These are phyloP conservation scores for Cicer arietinum DNA, from an alignment of 306 rosid species.

Conservation along the genomic window DNA sequence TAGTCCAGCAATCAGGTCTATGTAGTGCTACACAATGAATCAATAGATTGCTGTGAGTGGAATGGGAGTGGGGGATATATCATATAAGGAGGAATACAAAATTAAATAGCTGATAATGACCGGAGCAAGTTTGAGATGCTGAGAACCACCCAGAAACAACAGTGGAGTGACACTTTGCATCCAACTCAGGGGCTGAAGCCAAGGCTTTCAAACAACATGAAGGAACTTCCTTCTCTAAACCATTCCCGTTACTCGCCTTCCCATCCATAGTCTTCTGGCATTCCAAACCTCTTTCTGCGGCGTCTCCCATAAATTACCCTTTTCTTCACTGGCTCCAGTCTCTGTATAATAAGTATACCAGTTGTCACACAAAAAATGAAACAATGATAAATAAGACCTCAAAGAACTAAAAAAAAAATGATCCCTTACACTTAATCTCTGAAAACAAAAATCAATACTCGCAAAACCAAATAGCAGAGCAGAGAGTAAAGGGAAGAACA, in stretches of 20 bases:
- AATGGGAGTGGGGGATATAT: not conserved
- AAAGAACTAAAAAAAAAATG: constrained; percentile 9
- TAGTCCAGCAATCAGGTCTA: too few relatives aligned
- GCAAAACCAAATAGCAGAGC: constrained; percentile 2
- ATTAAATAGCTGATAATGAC: constrained; percentile 59
- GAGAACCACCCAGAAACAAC: constrained; percentile 99
- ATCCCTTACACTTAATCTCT: not conserved
- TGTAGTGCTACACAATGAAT: not conserved
- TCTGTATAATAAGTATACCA: constrained; percentile 50
- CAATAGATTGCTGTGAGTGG: not conserved
- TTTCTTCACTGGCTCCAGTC: constrained; percentile 89
- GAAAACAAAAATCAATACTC: constrained; percentile 16
- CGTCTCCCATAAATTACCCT: constrained; percentile 83
- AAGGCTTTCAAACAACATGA: constrained; percentile 94
- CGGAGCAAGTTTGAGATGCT: constrained; percentile 76
- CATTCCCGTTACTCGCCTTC: constrained; percentile 83
- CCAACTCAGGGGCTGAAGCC: constrained; percentile 76
- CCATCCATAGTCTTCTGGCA: constrained; percentile 99
- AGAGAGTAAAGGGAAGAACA: not conserved
- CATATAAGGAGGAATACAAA: not conserved
- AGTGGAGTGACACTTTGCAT: constrained; percentile 83
- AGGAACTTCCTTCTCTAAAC: constrained; percentile 64
- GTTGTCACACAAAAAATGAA: constrained; percentile 6
- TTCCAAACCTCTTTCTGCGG: constrained; percentile 94
- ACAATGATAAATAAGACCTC: constrained; percentile 8